phyloP scores from a whole-genome alignment of 2,329 filamentous ascomycete species.

The Phialophora expanda region DNA sequence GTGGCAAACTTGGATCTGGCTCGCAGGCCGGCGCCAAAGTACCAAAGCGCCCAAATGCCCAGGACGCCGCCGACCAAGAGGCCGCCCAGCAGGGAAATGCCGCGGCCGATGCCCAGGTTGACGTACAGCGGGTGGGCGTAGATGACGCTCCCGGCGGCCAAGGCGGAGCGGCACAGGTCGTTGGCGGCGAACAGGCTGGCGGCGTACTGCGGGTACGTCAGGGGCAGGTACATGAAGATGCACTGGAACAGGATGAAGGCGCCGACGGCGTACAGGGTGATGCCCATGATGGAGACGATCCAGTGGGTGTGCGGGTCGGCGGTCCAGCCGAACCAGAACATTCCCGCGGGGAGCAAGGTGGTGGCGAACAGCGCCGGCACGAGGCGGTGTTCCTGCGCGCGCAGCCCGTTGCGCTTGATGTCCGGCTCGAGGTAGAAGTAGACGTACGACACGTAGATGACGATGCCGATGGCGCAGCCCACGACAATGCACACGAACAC shows the following conservation, averaged over 20 bases:
- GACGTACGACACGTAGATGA: conserved; percentile 58
- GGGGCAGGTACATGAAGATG: conserved; percentile 41
- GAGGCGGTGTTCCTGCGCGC: conserved; percentile 57
- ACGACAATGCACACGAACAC: conserved; percentile 66
- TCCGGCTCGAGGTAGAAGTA: conserved; percentile 60
- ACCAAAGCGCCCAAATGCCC: conserved; percentile 66
- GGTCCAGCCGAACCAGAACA: conserved; percentile 59
- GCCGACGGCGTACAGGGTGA: conserved; percentile 35
- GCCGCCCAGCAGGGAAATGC: conserved; percentile 46
- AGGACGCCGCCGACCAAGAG: conserved; percentile 49
- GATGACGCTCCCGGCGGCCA: conserved; percentile 47
- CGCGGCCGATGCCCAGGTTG: conserved; percentile 46
- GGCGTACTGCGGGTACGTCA: conserved; percentile 40
- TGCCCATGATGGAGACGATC: conserved; percentile 41
- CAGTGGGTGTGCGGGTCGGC: conserved; percentile 44
- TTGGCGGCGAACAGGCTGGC: conserved; percentile 41
- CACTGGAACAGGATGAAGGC: conserved; percentile 41
- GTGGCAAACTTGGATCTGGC: conserved; percentile 60
- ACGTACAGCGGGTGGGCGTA: conserved; percentile 45
- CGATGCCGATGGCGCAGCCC: conserved; percentile 60
- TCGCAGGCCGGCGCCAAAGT: conserved; percentile 61
- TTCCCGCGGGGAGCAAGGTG: conserved; percentile 60
- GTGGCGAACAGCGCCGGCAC: conserved; percentile 60
- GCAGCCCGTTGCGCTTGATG: conserved; percentile 53
- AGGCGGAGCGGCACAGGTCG: conserved; percentile 41